Percentiles rank a stretch among this genome's conserved stretches.
Evolutionary conservation across 2,329 filamentous ascomycete species (phyloP).

Genomic region (Anthostomella pinea): DNA sequence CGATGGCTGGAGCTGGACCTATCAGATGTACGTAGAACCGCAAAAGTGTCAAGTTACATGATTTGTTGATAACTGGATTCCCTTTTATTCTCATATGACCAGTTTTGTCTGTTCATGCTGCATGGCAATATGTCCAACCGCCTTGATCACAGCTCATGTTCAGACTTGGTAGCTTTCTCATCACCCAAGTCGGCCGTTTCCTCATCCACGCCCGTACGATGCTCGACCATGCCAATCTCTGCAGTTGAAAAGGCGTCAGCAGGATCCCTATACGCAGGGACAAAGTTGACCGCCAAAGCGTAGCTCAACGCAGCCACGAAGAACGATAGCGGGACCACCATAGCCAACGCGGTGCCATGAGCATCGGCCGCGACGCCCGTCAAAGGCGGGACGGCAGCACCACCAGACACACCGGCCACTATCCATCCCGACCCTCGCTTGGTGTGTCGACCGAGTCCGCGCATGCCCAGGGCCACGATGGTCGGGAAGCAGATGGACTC

Average conservation of each 20-base stretch:
- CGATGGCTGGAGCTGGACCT: too few relatives aligned
- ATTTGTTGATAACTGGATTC: too few relatives aligned
- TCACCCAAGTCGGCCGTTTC: slow-evolving; percentile 27
- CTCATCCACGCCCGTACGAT: slow-evolving; percentile 16
- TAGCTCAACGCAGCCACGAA: slow-evolving; percentile 57
- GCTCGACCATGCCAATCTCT: slow-evolving; percentile 37
- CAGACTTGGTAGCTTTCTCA: too few relatives aligned
- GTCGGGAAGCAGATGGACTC: slow-evolving; percentile 80
- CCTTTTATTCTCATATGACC: too few relatives aligned
- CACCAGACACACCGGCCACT: slow-evolving; percentile 68
- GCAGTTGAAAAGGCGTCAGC: slow-evolving; percentile 56
- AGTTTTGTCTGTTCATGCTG: too few relatives aligned
- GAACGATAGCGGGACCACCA: slow-evolving; percentile 64
- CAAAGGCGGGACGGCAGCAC: slow-evolving; percentile 70
- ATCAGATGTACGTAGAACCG: too few relatives aligned
- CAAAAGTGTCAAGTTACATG: too few relatives aligned
- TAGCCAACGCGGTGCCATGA: slow-evolving; percentile 57
- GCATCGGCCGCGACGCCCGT: slow-evolving; percentile 66
- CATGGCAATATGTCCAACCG: too few relatives aligned
- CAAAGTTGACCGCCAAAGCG: slow-evolving; percentile 62
- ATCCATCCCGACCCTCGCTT: slow-evolving; percentile 74
- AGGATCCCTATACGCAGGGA: slow-evolving; percentile 59
- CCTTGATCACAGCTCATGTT: too few relatives aligned
- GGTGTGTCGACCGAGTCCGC: slow-evolving; percentile 71
- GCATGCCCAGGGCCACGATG: slow-evolving; percentile 74